phyloP scores from a whole-genome alignment of 208 protist species.

The Blechomonas ayalai region DNA sequence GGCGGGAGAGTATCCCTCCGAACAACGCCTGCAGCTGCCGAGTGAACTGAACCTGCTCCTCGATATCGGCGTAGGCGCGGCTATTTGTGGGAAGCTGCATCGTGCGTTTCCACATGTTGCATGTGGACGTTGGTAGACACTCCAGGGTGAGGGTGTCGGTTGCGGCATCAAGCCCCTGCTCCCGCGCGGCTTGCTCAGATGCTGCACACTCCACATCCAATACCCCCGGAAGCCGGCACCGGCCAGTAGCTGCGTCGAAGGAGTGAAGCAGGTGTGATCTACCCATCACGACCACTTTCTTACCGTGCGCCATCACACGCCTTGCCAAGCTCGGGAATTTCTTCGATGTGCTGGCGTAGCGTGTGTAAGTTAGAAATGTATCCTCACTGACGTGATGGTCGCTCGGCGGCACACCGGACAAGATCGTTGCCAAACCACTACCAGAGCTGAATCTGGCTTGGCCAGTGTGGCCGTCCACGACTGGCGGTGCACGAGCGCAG shows the following conservation, averaged over 20 bases:
- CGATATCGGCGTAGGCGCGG: conserved; percentile 19
- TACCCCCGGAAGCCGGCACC: conserved; percentile 45
- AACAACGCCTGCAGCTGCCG: conserved; percentile 33
- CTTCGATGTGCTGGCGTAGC: conserved; percentile 29
- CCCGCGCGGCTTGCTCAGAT: not conserved
- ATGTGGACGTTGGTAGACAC: conserved; percentile 43
- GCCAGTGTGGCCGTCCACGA: conserved; percentile 20
- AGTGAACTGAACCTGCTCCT: conserved; percentile 32
- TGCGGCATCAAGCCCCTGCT: conserved; percentile 8
- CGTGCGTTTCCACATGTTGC: conserved; percentile 36
- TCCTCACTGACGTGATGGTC: conserved; percentile 41
- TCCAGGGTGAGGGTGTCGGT: conserved; percentile 23
- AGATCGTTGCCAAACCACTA: conserved; percentile 38
- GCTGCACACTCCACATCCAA: conserved; percentile 67
- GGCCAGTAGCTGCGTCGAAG: conserved; percentile 17
- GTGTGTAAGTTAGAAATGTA: conserved; percentile 20
- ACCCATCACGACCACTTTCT: conserved; percentile 33
- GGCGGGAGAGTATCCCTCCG: conserved; percentile 34
- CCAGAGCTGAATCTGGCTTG: conserved; percentile 30
- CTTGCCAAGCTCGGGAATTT: conserved; percentile 41
- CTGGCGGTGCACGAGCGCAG: conserved; percentile 51
- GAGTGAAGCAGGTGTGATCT: conserved; percentile 51
- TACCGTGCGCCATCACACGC: conserved; percentile 30
- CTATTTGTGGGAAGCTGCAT: conserved; percentile 19
- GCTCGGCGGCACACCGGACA: conserved; percentile 43